Conservation (phyloP, 345 rosid genomes). For the Boechera divaricarpa region DNA sequence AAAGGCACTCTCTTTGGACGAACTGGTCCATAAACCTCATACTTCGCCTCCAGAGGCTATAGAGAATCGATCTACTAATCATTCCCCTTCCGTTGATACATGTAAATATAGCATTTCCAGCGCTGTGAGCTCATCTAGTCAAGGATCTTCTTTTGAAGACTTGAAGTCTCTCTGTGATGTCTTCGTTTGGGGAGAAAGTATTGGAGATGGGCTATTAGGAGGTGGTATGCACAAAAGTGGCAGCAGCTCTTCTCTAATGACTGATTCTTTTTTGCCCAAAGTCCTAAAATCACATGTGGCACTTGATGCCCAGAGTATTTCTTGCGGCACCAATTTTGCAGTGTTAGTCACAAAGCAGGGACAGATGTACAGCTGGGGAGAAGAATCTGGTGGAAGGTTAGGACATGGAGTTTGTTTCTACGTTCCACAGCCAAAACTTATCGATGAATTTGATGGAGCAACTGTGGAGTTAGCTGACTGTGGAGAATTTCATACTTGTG, state of each 20-base stretch:
- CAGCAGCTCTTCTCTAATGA: conserved; percentile 39
- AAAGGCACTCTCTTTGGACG: conserved; percentile 50
- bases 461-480: conserved; percentile 59
- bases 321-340: conserved; percentile 56
- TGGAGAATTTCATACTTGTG: conserved; percentile 70
- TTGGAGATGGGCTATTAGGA: conserved; percentile 43
- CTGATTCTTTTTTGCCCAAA: conserved; percentile 52
- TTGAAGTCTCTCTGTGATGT: conserved; percentile 52
- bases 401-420: conserved; percentile 65
- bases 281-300: conserved; percentile 53
- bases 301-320: conserved; percentile 53
- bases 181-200: conserved; percentile 59
- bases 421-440: conserved; percentile 60
- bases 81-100: conserved; percentile 46
- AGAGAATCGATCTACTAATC: conserved; percentile 47
- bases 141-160: conserved; percentile 53
- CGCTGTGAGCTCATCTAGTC: conserved; percentile 55
- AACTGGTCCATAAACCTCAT: conserved; percentile 48
- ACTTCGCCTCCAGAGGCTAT: conserved; percentile 42
- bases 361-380: conserved; percentile 61
- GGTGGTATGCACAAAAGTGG: conserved; percentile 42
- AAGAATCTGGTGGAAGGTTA: conserved; percentile 64
- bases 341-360: conserved; percentile 58
- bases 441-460: conserved; percentile 56
- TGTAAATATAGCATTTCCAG: conserved; percentile 61